phyloP scores from a whole-genome alignment of 1,284 basidiomycete species.

The Cerrena zonata region DNA sequence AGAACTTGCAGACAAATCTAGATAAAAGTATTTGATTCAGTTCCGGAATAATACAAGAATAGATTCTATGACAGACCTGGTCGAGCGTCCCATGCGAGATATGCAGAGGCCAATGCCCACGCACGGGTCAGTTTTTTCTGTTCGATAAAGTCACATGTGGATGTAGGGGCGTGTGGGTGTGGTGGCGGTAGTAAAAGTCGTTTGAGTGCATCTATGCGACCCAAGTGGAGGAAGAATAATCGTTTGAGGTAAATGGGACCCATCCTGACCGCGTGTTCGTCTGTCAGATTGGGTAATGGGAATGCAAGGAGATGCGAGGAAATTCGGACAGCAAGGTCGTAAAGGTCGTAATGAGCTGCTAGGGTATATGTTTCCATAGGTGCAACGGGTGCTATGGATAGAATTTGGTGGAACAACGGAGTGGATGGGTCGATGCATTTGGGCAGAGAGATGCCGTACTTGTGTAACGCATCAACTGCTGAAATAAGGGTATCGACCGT shows the following conservation, averaged over 20 bases:
- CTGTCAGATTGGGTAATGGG: constrained; percentile 28
- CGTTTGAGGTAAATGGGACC: constrained; percentile 34
- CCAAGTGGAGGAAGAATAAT: constrained; percentile 38
- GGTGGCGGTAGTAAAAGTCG: constrained; percentile 34
- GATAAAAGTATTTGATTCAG: neutral
- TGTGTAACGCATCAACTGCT: constrained; percentile 26
- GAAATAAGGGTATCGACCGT: constrained; percentile 26
- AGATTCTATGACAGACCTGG: constrained; percentile 24
- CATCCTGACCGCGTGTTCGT: constrained; percentile 30
- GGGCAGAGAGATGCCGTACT: constrained; percentile 28
- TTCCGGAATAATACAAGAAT: neutral
- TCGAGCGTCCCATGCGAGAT: constrained; percentile 35
- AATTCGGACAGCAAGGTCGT: constrained; percentile 31
- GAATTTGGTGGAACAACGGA: constrained; percentile 27
- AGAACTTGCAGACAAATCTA: constrained; percentile 31
- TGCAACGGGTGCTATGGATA: constrained; percentile 29
- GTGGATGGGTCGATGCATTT: constrained; percentile 22
- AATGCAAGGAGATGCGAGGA: constrained; percentile 33
- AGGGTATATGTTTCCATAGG: constrained; percentile 33
- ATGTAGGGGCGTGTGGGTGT: constrained; percentile 31
- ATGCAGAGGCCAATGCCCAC: constrained; percentile 36
- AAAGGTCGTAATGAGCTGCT: constrained; percentile 30
- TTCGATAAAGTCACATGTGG: constrained; percentile 31
- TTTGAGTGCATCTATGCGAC: constrained; percentile 35
- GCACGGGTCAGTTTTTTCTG: constrained; percentile 36